Percentiles rank a stretch among this genome's conserved stretches.
Evolutionary conservation across 352 stramenopile species (phyloP).

Genomic region (Phytophthora colocasiae): DNA sequence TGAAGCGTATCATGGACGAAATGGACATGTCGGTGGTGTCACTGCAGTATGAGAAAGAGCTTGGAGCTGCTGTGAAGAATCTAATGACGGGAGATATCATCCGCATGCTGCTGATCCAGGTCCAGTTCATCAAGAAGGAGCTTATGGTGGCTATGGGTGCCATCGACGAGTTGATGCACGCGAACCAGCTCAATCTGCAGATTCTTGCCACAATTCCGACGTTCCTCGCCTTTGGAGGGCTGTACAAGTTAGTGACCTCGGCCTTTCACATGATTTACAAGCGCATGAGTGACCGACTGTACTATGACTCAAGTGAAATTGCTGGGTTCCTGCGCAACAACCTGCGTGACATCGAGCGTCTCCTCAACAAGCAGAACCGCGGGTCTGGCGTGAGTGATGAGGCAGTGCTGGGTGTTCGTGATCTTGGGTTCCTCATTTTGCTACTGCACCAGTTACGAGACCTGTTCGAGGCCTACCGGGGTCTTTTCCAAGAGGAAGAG

Average conservation of each 20-base stretch:
- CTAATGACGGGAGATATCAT: slow-evolving; percentile 88
- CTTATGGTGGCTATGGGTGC: slow-evolving; percentile 89
- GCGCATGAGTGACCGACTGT: slow-evolving; percentile 79
- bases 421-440: slow-evolving; percentile 79
- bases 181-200: slow-evolving; percentile 89
- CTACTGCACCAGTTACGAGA: slow-evolving; percentile 80
- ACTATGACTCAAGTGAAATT: slow-evolving; percentile 80
- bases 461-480: slow-evolving; percentile 74
- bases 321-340: slow-evolving; percentile 82
- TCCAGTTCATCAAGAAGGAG: slow-evolving; percentile 92
- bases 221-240: slow-evolving; percentile 77
- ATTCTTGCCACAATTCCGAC: slow-evolving; percentile 87
- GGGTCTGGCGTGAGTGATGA: slow-evolving; percentile 25
- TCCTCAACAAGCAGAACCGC: slow-evolving; percentile 87
- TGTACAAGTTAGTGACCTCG: slow-evolving; percentile 69
- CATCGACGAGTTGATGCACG: slow-evolving; percentile 89
- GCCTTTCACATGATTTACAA: slow-evolving; percentile 78
- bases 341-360: slow-evolving; percentile 81
- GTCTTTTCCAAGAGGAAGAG: slow-evolving; percentile 80
- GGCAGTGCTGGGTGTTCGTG: slow-evolving; percentile 60
- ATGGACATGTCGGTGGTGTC: slow-evolving; percentile 86
- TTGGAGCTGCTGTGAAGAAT: slow-evolving; percentile 72
- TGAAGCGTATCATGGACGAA: slow-evolving; percentile 59
- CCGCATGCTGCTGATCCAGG: slow-evolving; percentile 88
- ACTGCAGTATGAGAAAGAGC: slow-evolving; percentile 73